Conservation (phyloP, 352 stramenopile species). For the Phytopythium montanum region DNA sequence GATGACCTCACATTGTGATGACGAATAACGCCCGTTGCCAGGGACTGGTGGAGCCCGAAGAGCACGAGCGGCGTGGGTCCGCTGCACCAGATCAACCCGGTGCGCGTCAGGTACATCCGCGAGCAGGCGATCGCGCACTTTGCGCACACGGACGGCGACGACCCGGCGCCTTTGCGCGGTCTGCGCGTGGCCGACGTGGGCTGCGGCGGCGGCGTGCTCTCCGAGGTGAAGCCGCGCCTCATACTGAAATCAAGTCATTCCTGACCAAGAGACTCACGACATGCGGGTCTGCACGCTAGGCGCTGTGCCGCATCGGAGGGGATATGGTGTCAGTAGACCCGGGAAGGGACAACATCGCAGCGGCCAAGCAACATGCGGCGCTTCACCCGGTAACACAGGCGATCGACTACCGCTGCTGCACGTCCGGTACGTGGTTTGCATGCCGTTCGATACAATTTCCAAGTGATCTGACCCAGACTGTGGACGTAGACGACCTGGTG, state of each 20-base stretch:
- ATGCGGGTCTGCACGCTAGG: not conserved
- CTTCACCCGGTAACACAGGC: constrained; percentile 42
- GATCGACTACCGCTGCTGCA: constrained; percentile 83
- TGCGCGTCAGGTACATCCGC: constrained; percentile 85
- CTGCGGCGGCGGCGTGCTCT: constrained; percentile 82
- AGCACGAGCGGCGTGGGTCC: constrained; percentile 72
- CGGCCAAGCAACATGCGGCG: constrained; percentile 57
- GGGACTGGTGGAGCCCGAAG: constrained; percentile 79
- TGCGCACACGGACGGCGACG: constrained; percentile 32
- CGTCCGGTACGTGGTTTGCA: constrained; percentile 38
- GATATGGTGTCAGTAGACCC: constrained; percentile 73
- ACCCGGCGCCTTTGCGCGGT: constrained; percentile 44
- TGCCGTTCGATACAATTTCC: not conserved
- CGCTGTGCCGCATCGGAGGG: constrained; percentile 73
- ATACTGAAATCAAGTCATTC: no score
- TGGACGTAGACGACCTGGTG: constrained; percentile 60
- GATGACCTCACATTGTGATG: not conserved
- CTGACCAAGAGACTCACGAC: no score
- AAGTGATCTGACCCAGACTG: not conserved
- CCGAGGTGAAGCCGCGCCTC: constrained; percentile 27
- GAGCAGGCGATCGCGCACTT: constrained; percentile 67
- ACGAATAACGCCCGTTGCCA: constrained; percentile 9
- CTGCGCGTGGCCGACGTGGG: constrained; percentile 71
- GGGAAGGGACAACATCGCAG: constrained; percentile 65
- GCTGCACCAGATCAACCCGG: constrained; percentile 80